Base-by-base conservation (phyloP, 176 grass and related monocot genomes). In the Luzula sylvatica region DNA sequence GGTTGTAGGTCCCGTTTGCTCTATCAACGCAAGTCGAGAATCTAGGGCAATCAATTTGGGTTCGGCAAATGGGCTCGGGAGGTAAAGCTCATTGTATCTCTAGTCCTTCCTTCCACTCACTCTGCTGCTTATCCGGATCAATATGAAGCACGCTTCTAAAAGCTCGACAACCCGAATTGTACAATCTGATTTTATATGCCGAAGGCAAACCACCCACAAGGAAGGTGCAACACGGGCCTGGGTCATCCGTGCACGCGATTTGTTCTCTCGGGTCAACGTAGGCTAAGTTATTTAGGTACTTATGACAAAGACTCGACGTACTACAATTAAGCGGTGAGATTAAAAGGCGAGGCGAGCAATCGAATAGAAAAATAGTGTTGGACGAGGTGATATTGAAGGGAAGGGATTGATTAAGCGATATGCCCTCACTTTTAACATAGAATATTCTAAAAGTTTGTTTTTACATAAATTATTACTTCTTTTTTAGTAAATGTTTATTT, bases 341-440 rank as follows among this genome's bases (percentile, higher is more conserved):
- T 27, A 68, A 17, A 54, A 68, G 65, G 35, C 65, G 65, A 18
- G 65, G 65, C 38, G 65, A 68, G 38, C 65, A 68, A 56, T 55
- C 43, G 66, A 57, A 69, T 32, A 69, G 52, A 44, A 69, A 69
- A 45, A 69, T 9, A 12, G 66, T 69, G 15, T 69, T 69, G 2
- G 66, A 69, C 11, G 66, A 69, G 52, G 66, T 69, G 14, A 69
- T 46, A 19, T 69, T 69, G 52, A 69, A 69, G 20, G 66, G 66
- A 38, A 69, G 66, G 27, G 66, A 69, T 56, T 69, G 66, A 22
- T 69, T 69, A 4, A 69, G 66, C 52, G 23, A 69, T 28, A 69
- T 22, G 18, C 66, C 66, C 53, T 69, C 66, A 20, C 66, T 57
- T 29, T 55, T 56, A 2, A 38, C 50, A 9, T 65, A 27, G 14